phyloP scores from a whole-genome alignment of 2,329 filamentous ascomycete species.

The Fusarium setosum region DNA sequence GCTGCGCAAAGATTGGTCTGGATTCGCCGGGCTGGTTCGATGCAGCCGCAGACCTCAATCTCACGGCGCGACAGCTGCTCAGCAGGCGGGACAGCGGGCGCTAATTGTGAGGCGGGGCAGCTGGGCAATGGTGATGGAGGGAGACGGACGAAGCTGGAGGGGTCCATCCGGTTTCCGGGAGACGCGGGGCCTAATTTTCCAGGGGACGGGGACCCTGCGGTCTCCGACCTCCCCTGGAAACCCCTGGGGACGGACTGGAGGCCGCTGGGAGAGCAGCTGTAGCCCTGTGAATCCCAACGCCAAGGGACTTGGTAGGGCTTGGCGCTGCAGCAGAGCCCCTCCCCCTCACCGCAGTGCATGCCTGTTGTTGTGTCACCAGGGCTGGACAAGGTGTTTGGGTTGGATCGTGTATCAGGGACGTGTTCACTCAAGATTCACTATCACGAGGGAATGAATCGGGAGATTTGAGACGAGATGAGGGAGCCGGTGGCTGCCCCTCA shows the following conservation, averaged over 20 bases:
- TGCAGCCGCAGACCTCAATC: slow-evolving; percentile 2
- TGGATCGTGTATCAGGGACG: neutral
- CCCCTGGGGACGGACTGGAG: slow-evolving; percentile 26
- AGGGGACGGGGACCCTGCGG: slow-evolving; percentile 20
- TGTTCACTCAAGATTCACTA: slow-evolving; percentile 19
- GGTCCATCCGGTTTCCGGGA: slow-evolving; percentile 1
- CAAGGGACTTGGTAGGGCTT: slow-evolving; percentile 34
- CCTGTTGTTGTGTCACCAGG: slow-evolving; percentile 5
- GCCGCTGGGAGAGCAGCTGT: slow-evolving; percentile 16
- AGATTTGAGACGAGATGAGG: slow-evolving; percentile 28
- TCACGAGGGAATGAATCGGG: slow-evolving; percentile 19
- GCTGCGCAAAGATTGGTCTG: neutral
- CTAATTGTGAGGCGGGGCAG: slow-evolving; percentile 25
- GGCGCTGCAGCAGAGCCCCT: slow-evolving; percentile 34
- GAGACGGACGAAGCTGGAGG: slow-evolving; percentile 7
- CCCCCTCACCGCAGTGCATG: slow-evolving; percentile 34
- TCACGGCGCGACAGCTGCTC: slow-evolving; percentile 4
- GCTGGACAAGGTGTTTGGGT: neutral
- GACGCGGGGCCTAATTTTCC: slow-evolving; percentile 13
- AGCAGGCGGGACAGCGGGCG: slow-evolving; percentile 18
- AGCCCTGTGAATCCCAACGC: slow-evolving; percentile 8
- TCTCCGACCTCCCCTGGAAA: slow-evolving; percentile 10
- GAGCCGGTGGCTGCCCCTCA: neutral
- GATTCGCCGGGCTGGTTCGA: neutral
- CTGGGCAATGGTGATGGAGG: neutral